Evolutionary conservation across 352 stramenopile genomes (phyloP).

Genomic region (Phytophthora brassicae): DNA sequence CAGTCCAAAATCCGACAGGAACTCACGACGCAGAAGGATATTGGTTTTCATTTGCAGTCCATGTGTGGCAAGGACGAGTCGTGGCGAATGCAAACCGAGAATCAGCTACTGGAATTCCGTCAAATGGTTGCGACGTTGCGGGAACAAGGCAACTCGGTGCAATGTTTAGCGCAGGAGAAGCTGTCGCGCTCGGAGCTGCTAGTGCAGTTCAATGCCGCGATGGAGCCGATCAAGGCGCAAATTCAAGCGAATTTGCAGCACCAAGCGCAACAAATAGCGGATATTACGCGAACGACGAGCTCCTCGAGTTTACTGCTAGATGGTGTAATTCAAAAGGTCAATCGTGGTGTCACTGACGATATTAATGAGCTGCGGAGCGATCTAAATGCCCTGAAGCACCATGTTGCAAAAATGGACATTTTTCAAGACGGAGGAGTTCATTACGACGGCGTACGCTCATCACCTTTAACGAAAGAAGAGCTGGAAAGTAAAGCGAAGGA

Average conservation of each 20-base stretch:
- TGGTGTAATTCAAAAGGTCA: slow-evolving; percentile 65
- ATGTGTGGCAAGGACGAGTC: slow-evolving; percentile 86
- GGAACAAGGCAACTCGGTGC: slow-evolving; percentile 68
- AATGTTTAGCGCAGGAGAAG: slow-evolving; percentile 71
- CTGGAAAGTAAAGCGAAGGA: slow-evolving; percentile 22
- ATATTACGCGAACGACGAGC: slow-evolving; percentile 59
- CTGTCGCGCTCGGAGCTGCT: slow-evolving; percentile 68
- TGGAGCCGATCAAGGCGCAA: slow-evolving; percentile 80
- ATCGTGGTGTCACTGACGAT: slow-evolving; percentile 55
- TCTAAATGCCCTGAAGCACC: slow-evolving; percentile 56
- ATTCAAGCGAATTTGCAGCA: slow-evolving; percentile 74
- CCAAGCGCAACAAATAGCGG: slow-evolving; percentile 72
- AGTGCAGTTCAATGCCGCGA: slow-evolving; percentile 80
- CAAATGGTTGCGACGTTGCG: slow-evolving; percentile 71
- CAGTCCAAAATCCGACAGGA: slow-evolving; percentile 79
- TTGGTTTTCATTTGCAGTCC: slow-evolving; percentile 77
- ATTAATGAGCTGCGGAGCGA: slow-evolving; percentile 53
- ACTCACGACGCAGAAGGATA: slow-evolving; percentile 81
- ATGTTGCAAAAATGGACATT: slow-evolving; percentile 45
- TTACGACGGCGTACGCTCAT: background rate
- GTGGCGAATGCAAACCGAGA: slow-evolving; percentile 84
- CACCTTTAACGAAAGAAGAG: slow-evolving; percentile 23
- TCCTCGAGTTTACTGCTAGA: slow-evolving; percentile 64
- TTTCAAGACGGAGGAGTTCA: slow-evolving; percentile 23
- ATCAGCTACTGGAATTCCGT: slow-evolving; percentile 75